A percentile compares a stretch with the other conserved stretches of the same genome.
Conservation (phyloP, 1,284 basidiomycete species). For the Xerocomus amazonicus region DNA sequence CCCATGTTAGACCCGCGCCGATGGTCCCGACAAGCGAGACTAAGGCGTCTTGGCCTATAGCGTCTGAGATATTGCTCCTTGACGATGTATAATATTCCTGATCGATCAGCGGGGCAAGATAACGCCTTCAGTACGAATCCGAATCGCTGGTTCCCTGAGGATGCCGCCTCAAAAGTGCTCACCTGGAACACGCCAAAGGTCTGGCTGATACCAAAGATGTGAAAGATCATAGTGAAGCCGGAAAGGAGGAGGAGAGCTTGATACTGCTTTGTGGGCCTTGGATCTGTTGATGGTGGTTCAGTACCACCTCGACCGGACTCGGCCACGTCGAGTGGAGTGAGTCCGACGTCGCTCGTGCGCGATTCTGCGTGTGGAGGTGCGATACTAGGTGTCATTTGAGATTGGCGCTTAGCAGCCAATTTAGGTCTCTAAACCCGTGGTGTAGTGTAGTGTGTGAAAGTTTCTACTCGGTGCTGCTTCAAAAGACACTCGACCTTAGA, state of each 20-base stretch:
- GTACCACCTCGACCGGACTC: background rate
- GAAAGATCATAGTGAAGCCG: background rate
- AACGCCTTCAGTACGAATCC: too few relatives aligned
- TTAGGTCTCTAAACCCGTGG: too few relatives aligned
- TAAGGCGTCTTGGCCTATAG: background rate
- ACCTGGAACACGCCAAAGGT: background rate
- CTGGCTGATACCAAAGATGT: background rate
- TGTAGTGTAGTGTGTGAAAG: too few relatives aligned
- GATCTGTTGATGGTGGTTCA: background rate
- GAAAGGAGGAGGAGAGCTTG: background rate
- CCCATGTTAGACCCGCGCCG: conserved; percentile 2
- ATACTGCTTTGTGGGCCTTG: background rate
- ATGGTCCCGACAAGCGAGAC: conserved; percentile 1
- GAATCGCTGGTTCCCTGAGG: too few relatives aligned
- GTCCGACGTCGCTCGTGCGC: background rate
- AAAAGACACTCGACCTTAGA: too few relatives aligned
- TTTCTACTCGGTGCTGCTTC: too few relatives aligned
- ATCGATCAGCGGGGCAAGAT: too few relatives aligned
- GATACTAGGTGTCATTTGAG: too few relatives aligned
- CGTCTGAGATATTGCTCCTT: background rate
- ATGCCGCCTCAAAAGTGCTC: too few relatives aligned
- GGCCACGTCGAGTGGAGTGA: background rate
- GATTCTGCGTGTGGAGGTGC: too few relatives aligned
- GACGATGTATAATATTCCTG: conserved; percentile 3
- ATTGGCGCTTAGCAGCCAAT: too few relatives aligned